Evolutionary conservation across 495 filamentous ascomycete species (phyloP).

Genomic region (Neurospora sp.): DNA sequence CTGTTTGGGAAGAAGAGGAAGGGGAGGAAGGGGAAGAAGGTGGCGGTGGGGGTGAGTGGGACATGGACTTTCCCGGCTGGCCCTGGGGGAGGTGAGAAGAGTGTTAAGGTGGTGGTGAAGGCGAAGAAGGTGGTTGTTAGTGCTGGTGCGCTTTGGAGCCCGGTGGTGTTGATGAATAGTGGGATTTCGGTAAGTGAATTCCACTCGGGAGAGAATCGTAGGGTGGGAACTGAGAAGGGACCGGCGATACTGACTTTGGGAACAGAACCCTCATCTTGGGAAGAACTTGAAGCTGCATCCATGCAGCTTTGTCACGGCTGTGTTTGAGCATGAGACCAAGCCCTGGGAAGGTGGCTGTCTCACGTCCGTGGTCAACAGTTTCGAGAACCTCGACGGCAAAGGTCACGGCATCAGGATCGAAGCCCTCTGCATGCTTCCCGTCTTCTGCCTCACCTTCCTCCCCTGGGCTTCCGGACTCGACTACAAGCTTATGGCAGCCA

Average conservation of each 20-base stretch:
- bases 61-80: conserved; percentile 42
- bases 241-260: not conserved
- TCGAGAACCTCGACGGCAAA: conserved; percentile 71
- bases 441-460: conserved; percentile 39
- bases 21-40: conserved; percentile 35
- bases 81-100: conserved; percentile 49
- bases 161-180: conserved; percentile 64
- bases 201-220: not conserved
- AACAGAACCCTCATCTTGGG: conserved; percentile 71
- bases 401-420: conserved; percentile 83
- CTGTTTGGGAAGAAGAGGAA: conserved; percentile 46
- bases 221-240: not conserved
- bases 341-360: conserved; percentile 69
- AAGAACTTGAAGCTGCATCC: conserved; percentile 77
- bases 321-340: conserved; percentile 53
- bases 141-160: conserved; percentile 61
- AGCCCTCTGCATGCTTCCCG: conserved; percentile 48
- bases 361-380: conserved; percentile 63
- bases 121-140: conserved; percentile 78
- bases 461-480: conserved; percentile 56
- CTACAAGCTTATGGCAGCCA: conserved; percentile 54
- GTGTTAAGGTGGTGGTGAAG: conserved; percentile 54
- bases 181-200: conserved; percentile 41
- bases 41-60: conserved; percentile 58
- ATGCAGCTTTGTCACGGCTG: conserved; percentile 36